phyloP scores from a whole-genome alignment of 345 rosid genomes.

The Populus davidiana region DNA sequence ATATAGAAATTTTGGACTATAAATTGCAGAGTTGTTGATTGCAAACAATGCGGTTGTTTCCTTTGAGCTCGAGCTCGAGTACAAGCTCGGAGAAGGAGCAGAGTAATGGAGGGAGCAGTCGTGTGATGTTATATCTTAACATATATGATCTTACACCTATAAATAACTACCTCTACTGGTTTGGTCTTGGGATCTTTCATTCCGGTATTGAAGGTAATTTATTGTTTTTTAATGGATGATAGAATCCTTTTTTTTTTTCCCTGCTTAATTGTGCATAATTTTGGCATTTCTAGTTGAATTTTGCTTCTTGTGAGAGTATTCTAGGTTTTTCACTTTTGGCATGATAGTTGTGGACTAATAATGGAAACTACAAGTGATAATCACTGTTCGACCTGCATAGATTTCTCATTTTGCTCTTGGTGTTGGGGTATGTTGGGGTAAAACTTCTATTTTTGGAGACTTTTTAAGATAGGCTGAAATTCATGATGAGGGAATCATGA shows the following conservation, averaged over 20 bases:
- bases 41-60: conserved; percentile 67
- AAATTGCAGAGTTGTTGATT: conserved; percentile 18
- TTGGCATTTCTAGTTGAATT: background rate
- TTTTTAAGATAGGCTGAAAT: background rate
- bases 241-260: background rate
- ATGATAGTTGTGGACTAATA: background rate
- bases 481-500: background rate
- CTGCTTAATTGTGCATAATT: background rate
- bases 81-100: conserved; percentile 49
- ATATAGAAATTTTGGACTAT: conserved; percentile 19
- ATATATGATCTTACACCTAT: conserved; percentile 94
- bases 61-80: conserved; percentile 37
- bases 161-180: conserved; percentile 86
- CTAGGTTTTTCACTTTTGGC: background rate
- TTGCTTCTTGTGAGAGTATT: background rate
- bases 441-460: background rate
- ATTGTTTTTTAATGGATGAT: background rate
- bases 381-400: background rate
- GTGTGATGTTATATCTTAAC: conserved; percentile 60
- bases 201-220: conserved; percentile 83
- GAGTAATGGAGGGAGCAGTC: conserved; percentile 30
- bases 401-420: background rate
- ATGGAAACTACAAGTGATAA: background rate
- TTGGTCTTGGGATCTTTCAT: conserved; percentile 93
- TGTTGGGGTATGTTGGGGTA: background rate